phyloP scores from a whole-genome alignment of 192 early-diverging fungal species.

The Oehlia diaphana region DNA sequence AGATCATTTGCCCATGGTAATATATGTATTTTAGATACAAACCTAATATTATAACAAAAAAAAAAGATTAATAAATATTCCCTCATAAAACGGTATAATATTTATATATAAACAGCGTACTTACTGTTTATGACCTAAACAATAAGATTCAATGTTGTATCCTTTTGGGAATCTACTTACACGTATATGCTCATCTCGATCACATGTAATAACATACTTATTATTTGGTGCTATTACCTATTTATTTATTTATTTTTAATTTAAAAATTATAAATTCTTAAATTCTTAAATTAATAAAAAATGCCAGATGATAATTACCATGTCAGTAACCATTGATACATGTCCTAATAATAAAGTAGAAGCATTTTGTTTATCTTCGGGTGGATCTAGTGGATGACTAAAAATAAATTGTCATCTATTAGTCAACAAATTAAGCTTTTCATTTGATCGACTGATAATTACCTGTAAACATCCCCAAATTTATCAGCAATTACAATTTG shows the following conservation, averaged over 20 bases:
- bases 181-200: constrained; percentile 98
- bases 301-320: constrained; percentile 50
- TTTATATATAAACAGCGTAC: not conserved
- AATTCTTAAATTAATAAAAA: not conserved
- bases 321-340: constrained; percentile 90
- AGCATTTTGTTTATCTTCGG: constrained; percentile 39
- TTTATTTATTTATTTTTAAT: constrained; percentile 22
- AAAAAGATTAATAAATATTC: no score
- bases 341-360: constrained; percentile 73
- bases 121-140: constrained; percentile 89
- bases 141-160: constrained; percentile 87
- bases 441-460: constrained; percentile 6
- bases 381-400: constrained; percentile 38
- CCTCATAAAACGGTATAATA: not conserved
- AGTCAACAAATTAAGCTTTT: no score
- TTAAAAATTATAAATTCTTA: not conserved
- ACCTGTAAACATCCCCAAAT: constrained; percentile 93
- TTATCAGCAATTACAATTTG: constrained; percentile 84
- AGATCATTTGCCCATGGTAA: constrained; percentile 52
- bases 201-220: constrained; percentile 81
- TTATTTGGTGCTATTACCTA: constrained; percentile 59
- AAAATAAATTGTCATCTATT: not conserved
- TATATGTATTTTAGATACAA: constrained; percentile 68
- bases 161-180: constrained; percentile 88
- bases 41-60: constrained; percentile 42